Evolutionary conservation across 2,329 filamentous ascomycete genomes (phyloP), one percentile per base, ranked within the genome.

Genomic region (Tolypocladium pustulatum): DNA sequence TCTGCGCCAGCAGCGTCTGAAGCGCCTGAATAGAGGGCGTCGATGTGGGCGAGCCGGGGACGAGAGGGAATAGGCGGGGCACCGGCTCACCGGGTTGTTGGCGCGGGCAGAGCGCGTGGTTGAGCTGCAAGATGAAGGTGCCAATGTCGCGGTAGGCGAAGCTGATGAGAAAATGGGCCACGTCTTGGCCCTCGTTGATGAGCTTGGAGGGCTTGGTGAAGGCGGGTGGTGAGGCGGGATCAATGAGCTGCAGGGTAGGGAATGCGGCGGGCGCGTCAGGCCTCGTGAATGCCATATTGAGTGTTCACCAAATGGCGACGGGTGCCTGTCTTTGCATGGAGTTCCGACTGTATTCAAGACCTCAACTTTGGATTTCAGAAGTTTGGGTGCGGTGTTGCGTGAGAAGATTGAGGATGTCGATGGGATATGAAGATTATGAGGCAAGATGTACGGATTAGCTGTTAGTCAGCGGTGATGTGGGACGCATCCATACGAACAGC

Each of bases 131-230:
- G 54, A 97, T 77, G 71, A 96, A 97, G 54, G 84, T 81, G 72
- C 90, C 88, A 57, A 99, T 89, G 69, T 97, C 91, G 60, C 85
- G 82, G 74, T 97, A 97, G 52, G 91, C 94, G 64, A 83, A 84
- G 55, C 90, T 91, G 10, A 81, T 82, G 57, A 96, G 83, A 72
- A 97, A 99, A 62, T 81, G 83, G 25, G 83, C 73, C 58, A 99
- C 89, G 78, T 97, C 91, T 60, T 86, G 77, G 59, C 87, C 87
- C 66, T 94, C 89, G 74, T 96, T 81, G 75, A 99, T 99, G 67
- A 81, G 81, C 73, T 97, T 99, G 59, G 71, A 69, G 0, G 94
- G 94, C 49, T 77, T 75, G 57, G 77, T 69, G 72, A 96, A 97
- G 34, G 65, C n/a, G n/a, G 62, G 67, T 37, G 78, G 71, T 25